phyloP scores from a whole-genome alignment of 1,139 yeast species.

The Suhomyces guaymorum region DNA sequence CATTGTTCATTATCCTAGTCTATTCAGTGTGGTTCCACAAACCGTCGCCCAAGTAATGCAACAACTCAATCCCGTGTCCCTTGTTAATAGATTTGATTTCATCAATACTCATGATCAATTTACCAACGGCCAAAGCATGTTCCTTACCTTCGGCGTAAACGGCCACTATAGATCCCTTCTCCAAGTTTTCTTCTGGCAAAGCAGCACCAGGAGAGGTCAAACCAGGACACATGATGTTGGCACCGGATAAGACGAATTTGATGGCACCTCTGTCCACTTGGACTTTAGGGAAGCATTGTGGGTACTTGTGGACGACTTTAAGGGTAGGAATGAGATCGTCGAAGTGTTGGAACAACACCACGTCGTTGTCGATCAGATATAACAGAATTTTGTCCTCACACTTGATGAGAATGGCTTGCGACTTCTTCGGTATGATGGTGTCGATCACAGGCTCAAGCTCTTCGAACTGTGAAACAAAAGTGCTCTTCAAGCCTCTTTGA shows the following conservation, averaged over 20 bases:
- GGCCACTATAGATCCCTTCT: conserved; percentile 69
- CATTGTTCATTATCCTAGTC: too few species aligned
- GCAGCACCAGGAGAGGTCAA: conserved; percentile 87
- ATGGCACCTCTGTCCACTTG: conserved; percentile 97
- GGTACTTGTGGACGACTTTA: conserved; percentile 77
- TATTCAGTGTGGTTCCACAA: conserved; percentile 61
- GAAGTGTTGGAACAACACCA: conserved; percentile 79
- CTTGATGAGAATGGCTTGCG: conserved; percentile 78
- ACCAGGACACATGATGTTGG: conserved; percentile 97
- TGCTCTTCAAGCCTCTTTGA: conserved; percentile 78
- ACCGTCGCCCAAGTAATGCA: conserved; percentile 89
- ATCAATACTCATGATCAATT: conserved; percentile 82
- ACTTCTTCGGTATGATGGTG: conserved; percentile 84
- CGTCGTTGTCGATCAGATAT: conserved; percentile 71
- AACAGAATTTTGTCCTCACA: conserved; percentile 88
- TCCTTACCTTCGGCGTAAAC: conserved; percentile 94
- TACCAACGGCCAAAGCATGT: conserved; percentile 86
- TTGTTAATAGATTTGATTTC: conserved; percentile 83
- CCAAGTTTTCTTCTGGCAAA: conserved; percentile 70
- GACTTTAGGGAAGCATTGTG: conserved; percentile 78
- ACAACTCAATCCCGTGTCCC: conserved; percentile 86
- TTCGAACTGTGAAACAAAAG: conserved; percentile 72
- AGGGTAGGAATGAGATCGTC: conserved; percentile 82
- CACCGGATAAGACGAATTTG: conserved; percentile 90
- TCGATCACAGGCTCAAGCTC: conserved; percentile 73